These are phyloP conservation scores for Hansfordia pulvinata DNA, from an alignment of 2,329 filamentous ascomycete species.

Conservation along the genomic window DNA sequence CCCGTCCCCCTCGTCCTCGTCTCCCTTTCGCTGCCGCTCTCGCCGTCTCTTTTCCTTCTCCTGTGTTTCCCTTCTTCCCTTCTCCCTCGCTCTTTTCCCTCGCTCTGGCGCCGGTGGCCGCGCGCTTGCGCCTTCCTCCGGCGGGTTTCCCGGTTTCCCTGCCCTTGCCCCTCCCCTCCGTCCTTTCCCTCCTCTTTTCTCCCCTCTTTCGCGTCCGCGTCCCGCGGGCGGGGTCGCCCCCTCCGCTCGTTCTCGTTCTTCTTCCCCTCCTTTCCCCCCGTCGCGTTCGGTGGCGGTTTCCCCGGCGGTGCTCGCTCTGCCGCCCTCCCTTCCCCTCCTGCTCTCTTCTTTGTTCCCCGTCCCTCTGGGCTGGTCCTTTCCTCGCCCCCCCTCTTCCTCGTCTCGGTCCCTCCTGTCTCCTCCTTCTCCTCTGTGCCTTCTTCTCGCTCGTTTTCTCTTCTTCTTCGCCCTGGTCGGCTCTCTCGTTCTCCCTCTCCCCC, in stretches of 20 bases:
- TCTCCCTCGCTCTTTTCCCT: conserved; percentile 10
- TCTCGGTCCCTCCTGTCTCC: conserved; percentile 15
- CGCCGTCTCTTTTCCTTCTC: conserved; percentile 15
- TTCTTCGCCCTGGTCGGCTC: conserved; percentile 18
- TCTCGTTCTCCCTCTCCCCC: conserved; percentile 8
- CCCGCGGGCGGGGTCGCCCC: no score
- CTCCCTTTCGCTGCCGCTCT: conserved; percentile 7
- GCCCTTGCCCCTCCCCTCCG: no score
- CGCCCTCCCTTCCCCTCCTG: conserved; percentile 8
- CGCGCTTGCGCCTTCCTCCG: no score
- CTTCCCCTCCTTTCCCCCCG: conserved; percentile 7
- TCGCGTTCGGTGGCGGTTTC: no score
- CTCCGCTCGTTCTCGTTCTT: conserved; percentile 2
- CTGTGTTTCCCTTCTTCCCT: conserved; percentile 15
- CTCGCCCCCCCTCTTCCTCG: conserved; percentile 15
- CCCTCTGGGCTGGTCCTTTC: conserved; percentile 19
- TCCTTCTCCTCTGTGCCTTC: conserved; percentile 16
- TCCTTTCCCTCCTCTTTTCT: conserved; percentile 12
- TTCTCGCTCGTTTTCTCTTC: conserved; percentile 15
- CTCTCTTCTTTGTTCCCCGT: conserved; percentile 17
- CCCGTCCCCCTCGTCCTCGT: conserved; percentile 6
- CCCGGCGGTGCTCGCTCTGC: no score
- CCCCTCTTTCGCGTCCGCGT: conserved; percentile 4
- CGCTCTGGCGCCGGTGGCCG: no score
- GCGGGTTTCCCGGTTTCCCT: no score